Conservation (phyloP, 257 asterid genomes). For the Solanum virginianum region DNA sequence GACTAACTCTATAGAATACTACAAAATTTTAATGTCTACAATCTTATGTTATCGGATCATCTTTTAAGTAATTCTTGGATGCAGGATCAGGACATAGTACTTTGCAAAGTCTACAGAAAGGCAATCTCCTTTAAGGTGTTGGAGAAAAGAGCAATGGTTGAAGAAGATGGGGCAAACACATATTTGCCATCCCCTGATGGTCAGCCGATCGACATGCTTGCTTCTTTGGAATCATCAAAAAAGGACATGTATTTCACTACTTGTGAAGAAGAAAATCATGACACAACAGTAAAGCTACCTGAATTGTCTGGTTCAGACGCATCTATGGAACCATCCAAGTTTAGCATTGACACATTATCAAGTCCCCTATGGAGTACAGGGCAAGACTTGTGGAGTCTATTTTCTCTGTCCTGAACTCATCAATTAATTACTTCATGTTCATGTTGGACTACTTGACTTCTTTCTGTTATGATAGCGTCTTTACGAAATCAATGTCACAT, state of each 20-base stretch:
- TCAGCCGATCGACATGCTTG: neutral
- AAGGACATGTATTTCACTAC: neutral
- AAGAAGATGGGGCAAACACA: neutral
- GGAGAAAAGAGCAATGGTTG: neutral
- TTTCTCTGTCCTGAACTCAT: neutral
- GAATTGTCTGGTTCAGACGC: neutral
- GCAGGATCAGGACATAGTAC: neutral
- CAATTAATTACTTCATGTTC: no score
- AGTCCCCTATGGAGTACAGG: neutral
- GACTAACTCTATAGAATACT: no score
- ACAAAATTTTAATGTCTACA: no score
- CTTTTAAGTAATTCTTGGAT: neutral
- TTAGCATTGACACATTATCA: neutral
- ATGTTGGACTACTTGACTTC: neutral
- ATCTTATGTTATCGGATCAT: no score
- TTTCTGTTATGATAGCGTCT: neutral
- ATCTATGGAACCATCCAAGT: neutral
- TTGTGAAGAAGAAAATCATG: neutral
- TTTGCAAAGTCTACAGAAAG: neutral
- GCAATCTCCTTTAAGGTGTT: neutral
- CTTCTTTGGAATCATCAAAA: neutral
- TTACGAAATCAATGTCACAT: neutral
- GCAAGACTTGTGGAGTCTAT: neutral
- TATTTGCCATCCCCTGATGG: neutral
- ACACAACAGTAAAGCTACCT: neutral